Evolutionary conservation across 2,329 filamentous ascomycete species (phyloP).

Genomic region (Cladosporium sp.): DNA sequence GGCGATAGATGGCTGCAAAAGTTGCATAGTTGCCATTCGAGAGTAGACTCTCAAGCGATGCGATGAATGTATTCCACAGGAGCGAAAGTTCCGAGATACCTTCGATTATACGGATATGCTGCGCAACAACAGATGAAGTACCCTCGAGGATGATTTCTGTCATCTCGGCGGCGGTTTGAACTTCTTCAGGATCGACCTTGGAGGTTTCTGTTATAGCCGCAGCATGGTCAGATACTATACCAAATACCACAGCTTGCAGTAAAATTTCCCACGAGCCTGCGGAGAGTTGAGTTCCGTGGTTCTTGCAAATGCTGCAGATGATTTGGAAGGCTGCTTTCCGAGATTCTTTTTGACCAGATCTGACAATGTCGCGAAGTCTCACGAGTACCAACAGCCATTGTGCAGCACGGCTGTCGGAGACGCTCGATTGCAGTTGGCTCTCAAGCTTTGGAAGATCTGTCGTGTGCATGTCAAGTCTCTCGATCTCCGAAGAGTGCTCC

Average conservation of each 20-base stretch:
- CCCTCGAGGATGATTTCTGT: constrained; percentile 69
- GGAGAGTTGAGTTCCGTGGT: constrained; percentile 75
- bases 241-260: constrained; percentile 74
- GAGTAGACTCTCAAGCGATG: constrained; percentile 57
- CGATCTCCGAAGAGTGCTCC: constrained; percentile 2
- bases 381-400: constrained; percentile 75
- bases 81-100: constrained; percentile 61
- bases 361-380: constrained; percentile 65
- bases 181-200: too few species aligned
- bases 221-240: constrained; percentile 49
- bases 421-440: background rate
- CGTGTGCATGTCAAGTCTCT: background rate
- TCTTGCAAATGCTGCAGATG: constrained; percentile 83
- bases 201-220: constrained; percentile 10
- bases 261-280: constrained; percentile 79
- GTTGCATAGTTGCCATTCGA: constrained; percentile 36
- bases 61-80: constrained; percentile 71
- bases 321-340: constrained; percentile 89
- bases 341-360: constrained; percentile 67
- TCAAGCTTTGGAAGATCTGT: background rate
- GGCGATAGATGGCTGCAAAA: constrained; percentile 39
- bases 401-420: constrained; percentile 41
- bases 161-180: constrained; percentile 47
- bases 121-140: constrained; percentile 66
- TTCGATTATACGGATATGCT: constrained; percentile 69